A percentile compares a stretch with the other conserved stretches of the same genome.
Conservation (phyloP, 1,139 yeast genomes). For the Geotrichum australiense region DNA sequence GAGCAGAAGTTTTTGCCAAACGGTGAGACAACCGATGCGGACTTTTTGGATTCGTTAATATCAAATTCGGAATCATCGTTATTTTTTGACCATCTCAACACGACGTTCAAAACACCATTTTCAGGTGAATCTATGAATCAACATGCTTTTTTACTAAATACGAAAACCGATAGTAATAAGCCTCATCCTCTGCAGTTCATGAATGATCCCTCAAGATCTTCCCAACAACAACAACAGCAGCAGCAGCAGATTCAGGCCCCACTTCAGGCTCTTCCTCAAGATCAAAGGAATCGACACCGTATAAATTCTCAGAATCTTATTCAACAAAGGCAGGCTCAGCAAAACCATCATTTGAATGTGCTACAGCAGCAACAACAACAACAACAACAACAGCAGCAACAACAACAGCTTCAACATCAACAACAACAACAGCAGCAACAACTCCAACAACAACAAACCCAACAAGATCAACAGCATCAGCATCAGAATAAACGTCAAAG, state of each 20-base stretch:
- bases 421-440: background rate
- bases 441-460: background rate
- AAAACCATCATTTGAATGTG: background rate
- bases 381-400: conserved; percentile 1
- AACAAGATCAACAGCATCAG: background rate
- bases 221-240: background rate
- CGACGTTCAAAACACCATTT: background rate
- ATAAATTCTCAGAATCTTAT: background rate
- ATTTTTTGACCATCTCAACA: conserved; percentile 1
- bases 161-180: background rate
- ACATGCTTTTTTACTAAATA: conserved; percentile 3
- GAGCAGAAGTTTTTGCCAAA: too few relatives aligned
- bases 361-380: conserved; percentile 8
- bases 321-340: conserved; percentile 1
- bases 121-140: conserved; percentile 6
- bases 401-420: background rate
- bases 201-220: background rate
- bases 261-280: background rate
- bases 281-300: background rate
- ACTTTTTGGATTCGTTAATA: conserved; percentile 1
- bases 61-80: background rate
- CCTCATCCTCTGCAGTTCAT: background rate
- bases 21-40: too few relatives aligned
- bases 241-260: background rate
- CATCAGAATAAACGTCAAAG: background rate